A percentile compares a stretch with the other conserved stretches of the same genome.
These are phyloP conservation scores for Leucosporidium yakuticum DNA, from an alignment of 768 basidiomycete genomes.

Conservation along the genomic window DNA sequence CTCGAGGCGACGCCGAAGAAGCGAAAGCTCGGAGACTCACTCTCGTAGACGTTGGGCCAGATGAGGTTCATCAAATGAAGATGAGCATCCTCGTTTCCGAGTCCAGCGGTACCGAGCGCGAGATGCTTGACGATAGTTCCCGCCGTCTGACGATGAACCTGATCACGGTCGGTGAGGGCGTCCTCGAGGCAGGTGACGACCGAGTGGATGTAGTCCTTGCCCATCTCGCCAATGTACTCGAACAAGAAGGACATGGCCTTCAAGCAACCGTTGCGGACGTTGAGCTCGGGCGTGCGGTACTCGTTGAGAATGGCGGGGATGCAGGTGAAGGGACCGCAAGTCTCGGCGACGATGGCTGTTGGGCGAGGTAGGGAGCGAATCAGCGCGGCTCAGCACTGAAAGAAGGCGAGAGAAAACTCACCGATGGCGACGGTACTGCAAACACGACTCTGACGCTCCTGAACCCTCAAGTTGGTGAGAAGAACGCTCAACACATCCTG, in stretches of 20 bases:
- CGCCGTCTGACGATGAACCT: constrained; percentile 96
- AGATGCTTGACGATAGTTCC: constrained; percentile 98
- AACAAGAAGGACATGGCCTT: constrained; percentile 98
- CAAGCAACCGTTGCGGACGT: constrained; percentile 96
- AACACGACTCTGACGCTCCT: constrained; percentile 97
- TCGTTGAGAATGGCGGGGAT: constrained; percentile 98
- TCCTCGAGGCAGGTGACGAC: constrained; percentile 98
- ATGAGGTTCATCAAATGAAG: constrained; percentile 95
- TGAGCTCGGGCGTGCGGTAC: constrained; percentile 95
- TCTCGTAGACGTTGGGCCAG: constrained; percentile 97
- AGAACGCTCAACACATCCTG: constrained; percentile 95
- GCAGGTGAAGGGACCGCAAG: constrained; percentile 94
- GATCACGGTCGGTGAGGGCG: constrained; percentile 93
- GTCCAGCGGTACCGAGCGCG: constrained; percentile 89
- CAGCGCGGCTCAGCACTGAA: neutral
- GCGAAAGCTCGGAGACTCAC: constrained; percentile 4
- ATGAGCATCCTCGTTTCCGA: constrained; percentile 97
- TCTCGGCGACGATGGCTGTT: constrained; percentile 75
- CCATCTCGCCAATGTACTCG: constrained; percentile 96
- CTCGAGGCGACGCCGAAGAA: neutral
- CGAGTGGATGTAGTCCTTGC: constrained; percentile 90
- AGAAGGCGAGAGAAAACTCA: constrained; percentile 34
- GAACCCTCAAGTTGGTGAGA: constrained; percentile 91
- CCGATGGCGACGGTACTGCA: constrained; percentile 97
- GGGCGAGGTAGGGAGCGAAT: neutral